Conservation (phyloP, 768 basidiomycete species). For the Sarcodon sp. region DNA sequence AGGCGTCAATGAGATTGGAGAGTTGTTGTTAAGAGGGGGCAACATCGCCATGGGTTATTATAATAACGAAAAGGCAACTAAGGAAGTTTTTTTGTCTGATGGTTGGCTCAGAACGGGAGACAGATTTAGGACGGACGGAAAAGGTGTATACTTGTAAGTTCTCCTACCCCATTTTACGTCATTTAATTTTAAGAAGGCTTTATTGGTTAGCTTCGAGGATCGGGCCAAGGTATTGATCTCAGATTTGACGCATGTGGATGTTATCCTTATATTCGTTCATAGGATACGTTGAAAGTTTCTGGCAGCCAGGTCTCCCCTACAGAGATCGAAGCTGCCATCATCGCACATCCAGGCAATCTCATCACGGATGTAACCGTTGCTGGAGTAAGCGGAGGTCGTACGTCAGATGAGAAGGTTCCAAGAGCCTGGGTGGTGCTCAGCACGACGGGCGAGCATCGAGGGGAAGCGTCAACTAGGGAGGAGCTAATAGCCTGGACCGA, state of each 20-base stretch:
- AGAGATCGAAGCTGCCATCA: constrained; percentile 60
- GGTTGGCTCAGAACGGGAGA: constrained; percentile 77
- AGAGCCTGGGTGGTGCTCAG: constrained; percentile 72
- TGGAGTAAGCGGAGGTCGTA: constrained; percentile 61
- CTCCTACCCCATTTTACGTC: too few species aligned
- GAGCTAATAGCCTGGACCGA: constrained; percentile 50
- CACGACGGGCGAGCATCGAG: constrained; percentile 33
- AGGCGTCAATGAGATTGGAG: constrained; percentile 44
- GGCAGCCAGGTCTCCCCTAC: constrained; percentile 72
- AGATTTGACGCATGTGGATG: background rate
- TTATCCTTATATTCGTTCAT: background rate
- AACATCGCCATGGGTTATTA: constrained; percentile 60
- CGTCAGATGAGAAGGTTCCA: constrained; percentile 60
- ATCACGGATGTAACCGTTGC: constrained; percentile 60
- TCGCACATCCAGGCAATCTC: constrained; percentile 46
- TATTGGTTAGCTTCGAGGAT: constrained; percentile 46
- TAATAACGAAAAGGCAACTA: constrained; percentile 55
- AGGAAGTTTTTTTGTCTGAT: constrained; percentile 46
- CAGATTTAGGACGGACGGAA: constrained; percentile 43
- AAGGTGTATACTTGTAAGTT: too few species aligned
- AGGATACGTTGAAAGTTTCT: constrained; percentile 75
- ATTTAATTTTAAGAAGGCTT: too few species aligned
- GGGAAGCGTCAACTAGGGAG: constrained; percentile 24
- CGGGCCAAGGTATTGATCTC: constrained; percentile 45
- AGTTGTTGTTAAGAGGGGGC: constrained; percentile 43